A percentile compares a stretch with the other conserved stretches of the same genome.
These are phyloP conservation scores for Sclerotiophoma versabilis DNA, from an alignment of 2,329 filamentous ascomycete genomes.

Conservation along the genomic window DNA sequence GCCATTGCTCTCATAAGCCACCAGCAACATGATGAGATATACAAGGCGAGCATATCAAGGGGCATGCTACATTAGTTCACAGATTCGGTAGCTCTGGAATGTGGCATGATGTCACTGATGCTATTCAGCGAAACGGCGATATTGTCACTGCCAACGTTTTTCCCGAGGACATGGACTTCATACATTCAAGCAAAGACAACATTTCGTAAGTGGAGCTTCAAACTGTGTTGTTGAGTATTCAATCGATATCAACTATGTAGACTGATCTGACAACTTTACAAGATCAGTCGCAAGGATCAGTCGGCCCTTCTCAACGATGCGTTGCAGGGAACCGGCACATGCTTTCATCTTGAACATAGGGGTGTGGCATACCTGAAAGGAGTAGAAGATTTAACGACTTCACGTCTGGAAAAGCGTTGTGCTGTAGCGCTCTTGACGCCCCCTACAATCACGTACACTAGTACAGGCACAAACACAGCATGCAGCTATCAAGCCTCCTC, in stretches of 20 bases:
- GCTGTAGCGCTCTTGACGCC: neutral
- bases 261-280: neutral
- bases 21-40: neutral
- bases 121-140: neutral
- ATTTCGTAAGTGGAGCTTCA: neutral
- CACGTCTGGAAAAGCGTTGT: neutral
- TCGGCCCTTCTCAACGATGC: neutral
- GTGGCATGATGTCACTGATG: neutral
- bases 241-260: neutral
- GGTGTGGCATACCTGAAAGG: neutral
- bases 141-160: neutral
- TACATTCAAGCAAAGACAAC: neutral
- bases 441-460: too few relatives aligned
- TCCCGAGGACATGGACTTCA: too few relatives aligned
- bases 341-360: neutral
- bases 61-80: neutral
- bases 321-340: neutral
- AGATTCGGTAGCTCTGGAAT: constrained; percentile 3
- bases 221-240: neutral
- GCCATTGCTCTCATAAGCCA: neutral
- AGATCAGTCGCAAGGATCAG: neutral
- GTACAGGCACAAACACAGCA: neutral
- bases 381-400: neutral
- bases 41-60: neutral
- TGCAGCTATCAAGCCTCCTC: neutral